Evolutionary conservation across 2,329 filamentous ascomycete genomes (phyloP), one percentile per base, ranked within the genome.

Genomic region (Emergomyces pasteurianus): DNA sequence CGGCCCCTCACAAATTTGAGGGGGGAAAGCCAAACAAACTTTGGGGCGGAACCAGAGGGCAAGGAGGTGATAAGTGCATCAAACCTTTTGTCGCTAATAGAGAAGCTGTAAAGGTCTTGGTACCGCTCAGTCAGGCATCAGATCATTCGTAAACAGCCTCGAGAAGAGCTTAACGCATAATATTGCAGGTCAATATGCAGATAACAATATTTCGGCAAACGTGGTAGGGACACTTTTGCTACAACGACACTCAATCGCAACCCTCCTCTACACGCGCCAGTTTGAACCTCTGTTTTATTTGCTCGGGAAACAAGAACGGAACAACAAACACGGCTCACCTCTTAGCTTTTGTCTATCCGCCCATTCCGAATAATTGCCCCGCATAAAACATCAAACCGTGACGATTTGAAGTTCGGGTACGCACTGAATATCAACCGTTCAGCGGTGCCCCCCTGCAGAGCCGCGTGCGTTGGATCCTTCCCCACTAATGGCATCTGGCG

Each of bases 181-280:
- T 69, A 73, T 71, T 67, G 67, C 65, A 69, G 70, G 73, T 67
- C 74, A 76, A 76, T 68, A 76, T 76, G 74, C 74, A 75, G 70
- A 72, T 69, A 73, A 72, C 72, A 72, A 75, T 69, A 71, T 67
- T 69, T 60, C 34, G 69, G 67, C 67, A 70, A 69, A 70, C 70
- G 70, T 71, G 69, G 69, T 75, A 70, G 72, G 69, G 70, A 73
- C 70, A 71, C 72, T 69, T 71, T 71, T 73, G 68, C 69, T 70
- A 63, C 66, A 68, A 49, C 38, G 34, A 46, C 40, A 40, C 55
- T 57, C 55, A 57, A 42, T 56, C 38, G 21, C 53, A 28, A 28
- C 53, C 34, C 53, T 56, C 21, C 53, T 42, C 16, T n/a, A 57
- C 40, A 21, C 23, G 12, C 55, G 40, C 55, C 55, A 43, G 42